Conservation (phyloP, 2,329 filamentous ascomycete genomes). For the Neonectria faginata region DNA sequence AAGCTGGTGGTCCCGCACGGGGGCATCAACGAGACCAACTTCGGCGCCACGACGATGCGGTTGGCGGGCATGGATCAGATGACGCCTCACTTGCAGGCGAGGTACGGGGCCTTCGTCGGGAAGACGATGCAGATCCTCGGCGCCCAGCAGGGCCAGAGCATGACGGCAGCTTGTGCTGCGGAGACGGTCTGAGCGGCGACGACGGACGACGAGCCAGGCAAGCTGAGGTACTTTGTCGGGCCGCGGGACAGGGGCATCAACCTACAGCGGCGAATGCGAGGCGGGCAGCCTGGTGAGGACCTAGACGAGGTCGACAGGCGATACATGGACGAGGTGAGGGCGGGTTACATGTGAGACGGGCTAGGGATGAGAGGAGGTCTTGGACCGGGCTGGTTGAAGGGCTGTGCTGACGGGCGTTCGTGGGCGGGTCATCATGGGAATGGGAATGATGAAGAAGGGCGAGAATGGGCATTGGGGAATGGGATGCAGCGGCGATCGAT, state of each 20-base stretch:
- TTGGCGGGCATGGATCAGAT: conserved; percentile 34
- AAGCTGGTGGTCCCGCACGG: conserved; percentile 28
- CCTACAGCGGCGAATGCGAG: conserved; percentile 25
- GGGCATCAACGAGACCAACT: conserved; percentile 30
- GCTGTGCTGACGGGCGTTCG: neutral
- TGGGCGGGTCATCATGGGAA: neutral
- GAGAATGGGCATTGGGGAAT: neutral
- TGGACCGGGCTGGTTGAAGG: conserved; percentile 14
- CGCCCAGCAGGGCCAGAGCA: conserved; percentile 32
- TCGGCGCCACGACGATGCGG: conserved; percentile 30
- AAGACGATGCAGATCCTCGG: conserved; percentile 33
- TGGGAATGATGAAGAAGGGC: neutral
- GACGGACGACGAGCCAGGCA: conserved; percentile 23
- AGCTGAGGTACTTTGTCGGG: conserved; percentile 26
- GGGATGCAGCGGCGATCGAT: conserved; percentile 7
- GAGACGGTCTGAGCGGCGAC: conserved; percentile 26
- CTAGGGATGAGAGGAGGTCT: conserved; percentile 2
- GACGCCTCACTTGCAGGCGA: conserved; percentile 30
- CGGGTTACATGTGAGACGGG: conserved; percentile 32
- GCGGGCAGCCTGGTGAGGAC: conserved; percentile 13
- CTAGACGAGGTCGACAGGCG: conserved; percentile 27
- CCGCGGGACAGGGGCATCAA: conserved; percentile 22
- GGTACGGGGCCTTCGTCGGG: conserved; percentile 23
- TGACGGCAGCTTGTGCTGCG: conserved; percentile 26
- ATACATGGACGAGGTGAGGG: conserved; percentile 34